phyloP scores from a whole-genome alignment of 169 alveolate species.

The Miamiensis avidus region DNA sequence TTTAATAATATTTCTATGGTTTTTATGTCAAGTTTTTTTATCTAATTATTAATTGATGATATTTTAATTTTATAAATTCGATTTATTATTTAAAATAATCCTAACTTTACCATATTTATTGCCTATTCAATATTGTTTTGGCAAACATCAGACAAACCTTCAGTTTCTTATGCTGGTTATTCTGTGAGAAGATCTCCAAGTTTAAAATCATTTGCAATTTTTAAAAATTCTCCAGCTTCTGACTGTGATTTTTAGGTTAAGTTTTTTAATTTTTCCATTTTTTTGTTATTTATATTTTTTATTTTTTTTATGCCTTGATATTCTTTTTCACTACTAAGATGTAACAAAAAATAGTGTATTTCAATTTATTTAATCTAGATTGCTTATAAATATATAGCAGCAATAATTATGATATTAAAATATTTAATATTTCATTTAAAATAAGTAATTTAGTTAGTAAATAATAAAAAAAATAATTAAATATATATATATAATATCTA shows the following conservation, averaged over 20 bases:
- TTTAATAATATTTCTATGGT: conserved; percentile 17
- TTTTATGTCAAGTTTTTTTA: conserved; percentile 30
- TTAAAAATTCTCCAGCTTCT: conserved; percentile 31
- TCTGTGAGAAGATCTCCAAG: conserved; percentile 40
- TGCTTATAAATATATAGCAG: too few relatives aligned
- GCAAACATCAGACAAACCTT: conserved; percentile 33
- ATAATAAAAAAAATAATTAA: too few relatives aligned
- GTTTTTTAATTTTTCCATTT: neutral
- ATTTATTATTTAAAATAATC: too few relatives aligned
- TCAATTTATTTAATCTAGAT: too few relatives aligned
- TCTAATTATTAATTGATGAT: neutral
- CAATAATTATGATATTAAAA: too few relatives aligned
- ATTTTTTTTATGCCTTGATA: too few relatives aligned
- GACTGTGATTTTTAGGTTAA: neutral
- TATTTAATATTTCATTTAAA: too few relatives aligned
- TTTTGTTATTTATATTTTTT: too few relatives aligned
- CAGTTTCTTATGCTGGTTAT: conserved; percentile 33
- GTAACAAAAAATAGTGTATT: too few relatives aligned
- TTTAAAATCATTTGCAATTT: conserved; percentile 26
- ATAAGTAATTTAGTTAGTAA: too few relatives aligned
- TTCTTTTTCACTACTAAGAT: too few relatives aligned
- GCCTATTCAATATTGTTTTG: conserved; percentile 22
- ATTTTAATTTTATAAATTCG: neutral
- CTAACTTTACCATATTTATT: neutral
- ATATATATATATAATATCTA: too few relatives aligned